Base-by-base conservation (phyloP, 106 monocot genomes). In the Hemerocallis citrina region DNA sequence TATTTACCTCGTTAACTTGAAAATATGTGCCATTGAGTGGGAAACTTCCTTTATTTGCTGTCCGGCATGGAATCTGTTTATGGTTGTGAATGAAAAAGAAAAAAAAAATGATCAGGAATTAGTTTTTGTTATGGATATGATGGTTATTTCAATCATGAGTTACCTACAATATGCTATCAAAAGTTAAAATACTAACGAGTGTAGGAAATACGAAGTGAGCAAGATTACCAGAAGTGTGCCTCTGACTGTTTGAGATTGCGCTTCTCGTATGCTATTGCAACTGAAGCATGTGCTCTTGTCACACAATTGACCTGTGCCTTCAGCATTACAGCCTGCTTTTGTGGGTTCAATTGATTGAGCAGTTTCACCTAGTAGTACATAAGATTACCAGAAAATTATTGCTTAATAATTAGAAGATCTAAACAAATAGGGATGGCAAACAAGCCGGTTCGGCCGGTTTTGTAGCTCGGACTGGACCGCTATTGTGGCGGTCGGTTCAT, bases 231-330 rank as follows among this genome's bases (percentile, higher is more conserved):
- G 57, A 59, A 86, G 61, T 31, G 85, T 86, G 48, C 77, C 85
- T 62, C 85, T 71, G 57, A 86, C 85, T 44, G 20, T 77, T 37
- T 81, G 77, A 68, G 74, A 34, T 20, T 75, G 68, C 17, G 70
- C 70, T 81, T 85, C 85, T 60, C 74, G 56, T 63, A 74, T 52
- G 50, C 85, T 85, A 34, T 74, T 85, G 61, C 85, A 85, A 41
- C 70, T 45, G 68, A 81, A 85, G 65, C 85, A 85, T 25, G 65
- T 67, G 10, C 11, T 42, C 38, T 52, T 67, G 33, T 73, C 61
- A 63, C 85, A 85, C 28, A 81, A 56, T 16, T 63, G 63, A 10
- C 71, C 74, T 0, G 59, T 58, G n/a, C 56, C 70, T 34, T 80
- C 62, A 42, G 73, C 50, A 25, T 63, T 41, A 42, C 80, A 71